Evolutionary conservation across 1,139 yeast genomes (phyloP), one percentile per base, ranked within the genome.

Genomic region (Taiozyma sp.): DNA sequence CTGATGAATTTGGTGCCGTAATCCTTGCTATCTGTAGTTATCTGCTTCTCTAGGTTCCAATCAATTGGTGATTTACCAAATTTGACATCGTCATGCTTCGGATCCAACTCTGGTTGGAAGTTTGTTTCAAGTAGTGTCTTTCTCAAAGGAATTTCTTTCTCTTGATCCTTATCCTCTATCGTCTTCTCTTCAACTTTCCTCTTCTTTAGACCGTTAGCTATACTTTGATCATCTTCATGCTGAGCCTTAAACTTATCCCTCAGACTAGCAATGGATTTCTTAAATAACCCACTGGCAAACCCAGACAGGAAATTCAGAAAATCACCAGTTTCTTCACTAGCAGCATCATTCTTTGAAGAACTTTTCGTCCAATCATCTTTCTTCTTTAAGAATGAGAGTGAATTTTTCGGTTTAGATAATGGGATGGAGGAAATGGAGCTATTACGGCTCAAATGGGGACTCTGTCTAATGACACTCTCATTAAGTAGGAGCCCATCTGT

Each of bases 1-100:
- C 57, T 59, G 30, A 55, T 52, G 43, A 67, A 63, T 6, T 58
- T 51, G 1, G 68, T 63, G 8, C 70, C 69, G 48, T 66, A 66
- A 5, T 14, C 38, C 32, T 32, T 32, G 16, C 42, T 38, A 36
- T 42, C 41, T 7, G 16, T 42, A 7, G 41, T 19, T 3, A 13
- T 38, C n/a, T 45, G 29, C 39, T 46, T 47, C 27, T 50, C 45
- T 30, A 56, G 41, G 34, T 57, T 52, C 63, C 63, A 59, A 4
- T 54, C 57, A 22, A 60, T 57, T 9, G 63, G 63, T 2, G 60
- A 54, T 10, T 55, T 48, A 5, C 51, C 52, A 41, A 62, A 62
- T 27, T 53, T 43, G 7, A 58, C 40, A 34, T 55, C 57, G 23
- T 51, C 48, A 9, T 55, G 50, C 1, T 51, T 36, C 8, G 54